Evolutionary conservation across 805 yeast species (phyloP), one percentile per base, ranked within the genome.

Genomic region (Kregervanrija pseudodelftensis): DNA sequence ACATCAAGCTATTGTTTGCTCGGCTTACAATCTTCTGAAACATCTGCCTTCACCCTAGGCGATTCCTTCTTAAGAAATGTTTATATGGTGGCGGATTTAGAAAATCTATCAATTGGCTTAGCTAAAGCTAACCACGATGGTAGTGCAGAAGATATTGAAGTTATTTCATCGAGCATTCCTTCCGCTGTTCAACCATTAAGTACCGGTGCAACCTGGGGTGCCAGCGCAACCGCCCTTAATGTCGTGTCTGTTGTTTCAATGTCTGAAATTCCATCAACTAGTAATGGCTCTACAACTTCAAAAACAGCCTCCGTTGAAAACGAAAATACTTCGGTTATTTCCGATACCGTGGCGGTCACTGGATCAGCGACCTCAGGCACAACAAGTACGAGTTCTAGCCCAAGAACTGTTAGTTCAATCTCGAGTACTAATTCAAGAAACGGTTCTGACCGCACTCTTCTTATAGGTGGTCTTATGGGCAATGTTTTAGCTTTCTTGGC

Each of bases 31-130:
- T 49, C 56, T 7, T 55, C 57, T 8, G 65, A 62, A 32, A 63
- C 62, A 40, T 61, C 61, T 28, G 46, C 64, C 1, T 60, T 67
- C 45, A 68, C 71, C 8, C 57, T 77, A n/a, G 85, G 85, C 42
- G 82, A 77, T 56, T 61, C 71, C 3, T 74, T 80, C 60, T 55
- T 80, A 44, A 67, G 75, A 49, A 60, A 71, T 31, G 76, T 76
- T 1, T 79, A 79, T 50, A 67, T 72, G 34, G 81, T 77, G 40
- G 80, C 70, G 43, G 82, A 80, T 58, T 57, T 77, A 38, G 79
- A 77, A 9, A 63, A 67, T 38, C 50, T 61, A 22, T 66, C 66
- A 39, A 56, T 77, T 28, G 71, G 69, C 1, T 37, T 77, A 14
- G 81, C 79, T 3, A 74, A 33, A 33, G 54, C 56, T 11, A 37